Evolutionary conservation across 345 rosid genomes (phyloP).

Genomic region (Citrus hindsii): DNA sequence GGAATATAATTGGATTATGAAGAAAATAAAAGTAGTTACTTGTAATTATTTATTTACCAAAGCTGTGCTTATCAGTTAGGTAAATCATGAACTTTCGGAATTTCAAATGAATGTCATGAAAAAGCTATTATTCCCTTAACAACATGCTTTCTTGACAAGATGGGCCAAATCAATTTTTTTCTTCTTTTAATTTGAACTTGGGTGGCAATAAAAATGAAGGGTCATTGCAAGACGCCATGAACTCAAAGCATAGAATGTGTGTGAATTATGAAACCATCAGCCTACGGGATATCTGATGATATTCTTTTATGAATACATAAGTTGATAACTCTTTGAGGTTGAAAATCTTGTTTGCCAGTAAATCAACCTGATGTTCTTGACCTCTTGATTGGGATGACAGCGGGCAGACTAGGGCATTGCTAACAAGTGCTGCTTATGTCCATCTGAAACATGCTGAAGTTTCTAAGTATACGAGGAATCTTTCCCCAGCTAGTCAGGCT

Average conservation of each 20-base stretch:
- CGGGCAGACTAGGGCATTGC: constrained; percentile 76
- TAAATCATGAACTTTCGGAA: neutral
- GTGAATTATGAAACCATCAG: neutral
- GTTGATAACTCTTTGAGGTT: neutral
- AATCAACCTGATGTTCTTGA: neutral
- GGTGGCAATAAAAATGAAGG: neutral
- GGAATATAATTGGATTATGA: neutral
- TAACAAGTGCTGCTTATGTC: constrained; percentile 93
- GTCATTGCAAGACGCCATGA: neutral
- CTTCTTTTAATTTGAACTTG: too few relatives aligned
- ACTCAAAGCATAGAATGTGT: neutral
- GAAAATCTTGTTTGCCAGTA: neutral
- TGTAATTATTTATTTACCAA: neutral
- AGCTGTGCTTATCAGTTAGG: neutral
- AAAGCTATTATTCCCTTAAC: neutral
- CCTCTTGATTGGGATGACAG: constrained; percentile 38
- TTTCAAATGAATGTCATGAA: neutral
- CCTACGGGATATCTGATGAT: neutral
- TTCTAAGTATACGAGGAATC: constrained; percentile 71
- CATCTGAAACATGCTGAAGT: constrained; percentile 91
- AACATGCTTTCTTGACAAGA: too few relatives aligned
- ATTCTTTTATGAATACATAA: neutral
- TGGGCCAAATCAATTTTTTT: too few relatives aligned
- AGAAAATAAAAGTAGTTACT: neutral
- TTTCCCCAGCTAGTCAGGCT: constrained; percentile 84